phyloP scores from a whole-genome alignment of 352 stramenopile genomes.

The Globisporangium takayamanum region DNA sequence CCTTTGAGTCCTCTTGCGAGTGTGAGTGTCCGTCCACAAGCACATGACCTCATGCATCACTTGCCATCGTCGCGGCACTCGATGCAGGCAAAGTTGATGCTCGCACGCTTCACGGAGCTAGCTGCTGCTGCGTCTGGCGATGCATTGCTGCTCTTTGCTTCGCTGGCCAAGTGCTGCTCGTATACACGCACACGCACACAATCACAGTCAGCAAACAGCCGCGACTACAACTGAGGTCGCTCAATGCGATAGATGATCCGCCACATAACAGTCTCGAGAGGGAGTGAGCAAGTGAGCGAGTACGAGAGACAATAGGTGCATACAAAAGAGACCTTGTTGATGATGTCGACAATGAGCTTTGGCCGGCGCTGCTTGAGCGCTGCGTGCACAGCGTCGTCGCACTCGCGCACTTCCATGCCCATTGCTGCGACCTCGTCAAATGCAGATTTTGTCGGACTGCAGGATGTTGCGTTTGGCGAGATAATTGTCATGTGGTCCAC shows the following conservation, averaged over 20 bases:
- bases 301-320: neutral
- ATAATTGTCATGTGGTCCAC: neutral
- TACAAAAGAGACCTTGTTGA: conserved; percentile 49
- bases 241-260: too few species aligned
- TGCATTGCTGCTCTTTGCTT: conserved; percentile 17
- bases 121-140: neutral
- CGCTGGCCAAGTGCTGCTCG: conserved; percentile 41
- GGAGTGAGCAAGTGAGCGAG: neutral
- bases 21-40: too few species aligned
- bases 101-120: conserved; percentile 6
- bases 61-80: conserved; percentile 56
- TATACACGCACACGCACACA: neutral
- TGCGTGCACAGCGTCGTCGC: conserved; percentile 70
- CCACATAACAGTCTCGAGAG: neutral
- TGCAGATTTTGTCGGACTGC: neutral
- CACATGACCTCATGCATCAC: conserved; percentile 8
- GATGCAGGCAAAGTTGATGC: conserved; percentile 73
- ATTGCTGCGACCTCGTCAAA: neutral
- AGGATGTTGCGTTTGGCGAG: neutral
- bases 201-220: neutral
- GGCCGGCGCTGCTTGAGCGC: conserved; percentile 67
- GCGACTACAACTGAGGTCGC: neutral
- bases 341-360: conserved; percentile 59
- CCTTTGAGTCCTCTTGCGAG: neutral
- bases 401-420: conserved; percentile 69